These are phyloP conservation scores for Starmerella davenportii DNA, from an alignment of 805 yeast genomes.

Conservation along the genomic window DNA sequence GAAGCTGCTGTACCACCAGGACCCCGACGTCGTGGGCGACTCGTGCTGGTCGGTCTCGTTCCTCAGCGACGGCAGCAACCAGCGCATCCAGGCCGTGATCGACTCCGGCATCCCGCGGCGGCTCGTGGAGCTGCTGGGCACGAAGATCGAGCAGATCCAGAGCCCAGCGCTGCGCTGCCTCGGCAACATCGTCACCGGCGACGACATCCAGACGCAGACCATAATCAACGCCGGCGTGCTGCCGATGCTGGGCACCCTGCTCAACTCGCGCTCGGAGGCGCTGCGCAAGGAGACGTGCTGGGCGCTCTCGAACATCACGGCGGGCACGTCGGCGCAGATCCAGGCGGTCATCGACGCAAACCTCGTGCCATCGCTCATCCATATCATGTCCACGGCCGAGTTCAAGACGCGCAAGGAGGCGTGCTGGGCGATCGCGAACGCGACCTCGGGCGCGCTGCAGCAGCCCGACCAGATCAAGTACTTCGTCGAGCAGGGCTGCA, in stretches of 20 bases:
- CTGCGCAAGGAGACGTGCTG: constrained; percentile 96
- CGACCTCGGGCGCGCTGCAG: constrained; percentile 84
- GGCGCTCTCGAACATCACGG: constrained; percentile 96
- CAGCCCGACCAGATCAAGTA: constrained; percentile 88
- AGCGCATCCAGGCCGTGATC: constrained; percentile 89
- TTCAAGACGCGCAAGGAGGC: constrained; percentile 96
- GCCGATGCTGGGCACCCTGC: constrained; percentile 62
- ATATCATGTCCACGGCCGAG: constrained; percentile 63
- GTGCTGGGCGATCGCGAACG: constrained; percentile 97
- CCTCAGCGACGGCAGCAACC: constrained; percentile 78
- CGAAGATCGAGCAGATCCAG: constrained; percentile 71
- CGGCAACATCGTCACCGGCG: constrained; percentile 96
- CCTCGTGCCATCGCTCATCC: constrained; percentile 76
- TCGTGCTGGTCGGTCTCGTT: constrained; percentile 99
- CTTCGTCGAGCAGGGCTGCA: constrained; percentile 86
- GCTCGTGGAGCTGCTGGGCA: constrained; percentile 75
- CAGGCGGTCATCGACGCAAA: constrained; percentile 93
- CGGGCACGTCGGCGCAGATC: constrained; percentile 88
- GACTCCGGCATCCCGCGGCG: constrained; percentile 92
- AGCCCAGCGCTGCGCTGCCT: constrained; percentile 95
- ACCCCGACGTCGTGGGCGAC: constrained; percentile 84
- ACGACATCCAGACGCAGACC: constrained; percentile 85
- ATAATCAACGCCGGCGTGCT: constrained; percentile 86
- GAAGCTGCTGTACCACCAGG: constrained; percentile 74
- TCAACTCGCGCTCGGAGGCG: constrained; percentile 73